Evolutionary conservation across 495 filamentous ascomycete genomes (phyloP).

Genomic region (Talaromyces ruber): DNA sequence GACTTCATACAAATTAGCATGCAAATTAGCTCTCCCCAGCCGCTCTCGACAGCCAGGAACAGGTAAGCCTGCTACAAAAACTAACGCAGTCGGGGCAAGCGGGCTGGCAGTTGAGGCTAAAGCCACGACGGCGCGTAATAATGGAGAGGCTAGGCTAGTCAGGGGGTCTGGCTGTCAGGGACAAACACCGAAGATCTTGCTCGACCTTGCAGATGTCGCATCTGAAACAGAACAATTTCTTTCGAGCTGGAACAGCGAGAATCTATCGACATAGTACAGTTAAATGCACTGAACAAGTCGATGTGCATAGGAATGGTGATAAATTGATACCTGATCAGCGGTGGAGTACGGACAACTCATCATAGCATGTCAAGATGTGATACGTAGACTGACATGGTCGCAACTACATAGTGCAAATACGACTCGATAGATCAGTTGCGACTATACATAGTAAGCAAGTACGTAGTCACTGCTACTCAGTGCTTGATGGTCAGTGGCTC

Average conservation of each 20-base stretch:
- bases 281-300: not conserved
- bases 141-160: not conserved
- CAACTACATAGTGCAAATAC: not conserved
- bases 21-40: not conserved
- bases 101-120: constrained; percentile 1
- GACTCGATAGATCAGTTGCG: not conserved
- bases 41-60: not conserved
- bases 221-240: not conserved
- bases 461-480: not conserved
- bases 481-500: not conserved
- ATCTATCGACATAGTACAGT: no score
- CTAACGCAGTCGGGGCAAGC: constrained; percentile 6
- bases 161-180: not conserved
- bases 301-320: not conserved
- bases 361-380: not conserved
- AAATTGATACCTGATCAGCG: not conserved
- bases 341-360: not conserved
- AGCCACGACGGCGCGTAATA: not conserved
- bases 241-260: not conserved
- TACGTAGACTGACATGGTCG: not conserved
- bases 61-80: not conserved
- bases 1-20: not conserved
- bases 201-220: not conserved
- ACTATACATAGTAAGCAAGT: no score
- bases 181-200: not conserved